A percentile compares a stretch with the other conserved stretches of the same genome.
Evolutionary conservation across 768 basidiomycete species (phyloP).

Genomic region (Boletus speciosus): DNA sequence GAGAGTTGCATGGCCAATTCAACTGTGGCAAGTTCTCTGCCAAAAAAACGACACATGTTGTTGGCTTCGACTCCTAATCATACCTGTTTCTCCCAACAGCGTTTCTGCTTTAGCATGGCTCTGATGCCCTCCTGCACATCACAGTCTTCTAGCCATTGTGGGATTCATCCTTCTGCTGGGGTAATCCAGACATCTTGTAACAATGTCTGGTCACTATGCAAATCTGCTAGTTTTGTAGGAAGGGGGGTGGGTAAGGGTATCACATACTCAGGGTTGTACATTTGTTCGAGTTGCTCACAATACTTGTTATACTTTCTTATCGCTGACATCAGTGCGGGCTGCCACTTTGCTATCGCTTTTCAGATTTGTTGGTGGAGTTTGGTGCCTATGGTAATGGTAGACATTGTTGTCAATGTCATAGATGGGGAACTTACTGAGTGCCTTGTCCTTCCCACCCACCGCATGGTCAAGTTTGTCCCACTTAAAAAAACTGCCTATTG

Average conservation of each 20-base stretch:
- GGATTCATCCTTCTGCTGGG: neutral
- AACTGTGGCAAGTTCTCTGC: neutral
- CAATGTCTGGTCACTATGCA: neutral
- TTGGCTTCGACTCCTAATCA: neutral
- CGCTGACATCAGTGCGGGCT: neutral
- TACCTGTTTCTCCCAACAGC: neutral
- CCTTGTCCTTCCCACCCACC: conserved; percentile 14
- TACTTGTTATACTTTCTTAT: neutral
- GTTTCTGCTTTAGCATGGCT: neutral
- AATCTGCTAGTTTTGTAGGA: neutral
- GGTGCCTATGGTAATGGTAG: neutral
- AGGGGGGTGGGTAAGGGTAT: neutral
- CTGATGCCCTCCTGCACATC: neutral
- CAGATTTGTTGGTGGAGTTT: neutral
- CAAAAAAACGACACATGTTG: neutral
- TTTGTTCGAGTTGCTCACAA: neutral
- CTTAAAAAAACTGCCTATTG: conserved; percentile 25
- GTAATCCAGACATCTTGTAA: neutral
- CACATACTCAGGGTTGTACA: neutral
- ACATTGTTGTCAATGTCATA: too few relatives aligned
- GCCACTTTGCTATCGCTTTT: neutral
- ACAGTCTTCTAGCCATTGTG: neutral
- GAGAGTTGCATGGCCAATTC: neutral
- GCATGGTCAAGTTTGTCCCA: conserved; percentile 27
- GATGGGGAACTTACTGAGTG: conserved; percentile 23